Evolutionary conservation across 257 asterid genomes (phyloP).

Genomic region (Solanum sitiens): DNA sequence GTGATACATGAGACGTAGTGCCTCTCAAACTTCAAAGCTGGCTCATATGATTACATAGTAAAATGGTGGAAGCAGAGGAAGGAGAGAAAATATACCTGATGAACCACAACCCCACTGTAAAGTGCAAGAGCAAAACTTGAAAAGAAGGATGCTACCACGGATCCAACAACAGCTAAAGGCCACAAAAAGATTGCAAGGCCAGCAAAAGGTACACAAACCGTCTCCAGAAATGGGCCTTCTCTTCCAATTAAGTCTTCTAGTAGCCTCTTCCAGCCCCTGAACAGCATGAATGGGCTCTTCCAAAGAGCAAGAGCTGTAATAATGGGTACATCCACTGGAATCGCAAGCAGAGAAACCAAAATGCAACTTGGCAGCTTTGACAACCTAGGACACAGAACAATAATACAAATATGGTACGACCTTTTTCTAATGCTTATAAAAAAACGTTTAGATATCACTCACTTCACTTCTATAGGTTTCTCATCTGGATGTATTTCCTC

Average conservation of each 20-base stretch:
- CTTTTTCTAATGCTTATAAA: background rate
- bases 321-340: slow-evolving; percentile 50
- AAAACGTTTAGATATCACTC: slow-evolving; percentile 7
- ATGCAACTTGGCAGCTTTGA: slow-evolving; percentile 57
- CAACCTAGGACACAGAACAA: slow-evolving; percentile 23
- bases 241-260: slow-evolving; percentile 74
- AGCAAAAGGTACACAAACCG: slow-evolving; percentile 83
- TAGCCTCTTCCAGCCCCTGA: slow-evolving; percentile 86
- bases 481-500: slow-evolving; percentile 47
- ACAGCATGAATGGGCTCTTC: slow-evolving; percentile 88
- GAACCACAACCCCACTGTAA: slow-evolving; percentile 65
- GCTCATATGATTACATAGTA: slow-evolving; percentile 18
- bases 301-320: slow-evolving; percentile 67
- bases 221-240: slow-evolving; percentile 90
- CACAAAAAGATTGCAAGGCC: slow-evolving; percentile 77
- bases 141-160: slow-evolving; percentile 47
- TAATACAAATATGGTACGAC: background rate
- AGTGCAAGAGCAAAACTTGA: slow-evolving; percentile 71
- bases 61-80: background rate
- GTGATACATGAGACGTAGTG: background rate
- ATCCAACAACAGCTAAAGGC: slow-evolving; percentile 82
- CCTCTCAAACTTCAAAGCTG: background rate
- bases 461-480: slow-evolving; percentile 66
- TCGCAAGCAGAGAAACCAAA: slow-evolving; percentile 46
- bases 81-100: slow-evolving; percentile 36